Percentiles rank a stretch among this genome's conserved stretches.
Conservation (phyloP, 2,329 filamentous ascomycete genomes). For the Neurospora crassa region DNA sequence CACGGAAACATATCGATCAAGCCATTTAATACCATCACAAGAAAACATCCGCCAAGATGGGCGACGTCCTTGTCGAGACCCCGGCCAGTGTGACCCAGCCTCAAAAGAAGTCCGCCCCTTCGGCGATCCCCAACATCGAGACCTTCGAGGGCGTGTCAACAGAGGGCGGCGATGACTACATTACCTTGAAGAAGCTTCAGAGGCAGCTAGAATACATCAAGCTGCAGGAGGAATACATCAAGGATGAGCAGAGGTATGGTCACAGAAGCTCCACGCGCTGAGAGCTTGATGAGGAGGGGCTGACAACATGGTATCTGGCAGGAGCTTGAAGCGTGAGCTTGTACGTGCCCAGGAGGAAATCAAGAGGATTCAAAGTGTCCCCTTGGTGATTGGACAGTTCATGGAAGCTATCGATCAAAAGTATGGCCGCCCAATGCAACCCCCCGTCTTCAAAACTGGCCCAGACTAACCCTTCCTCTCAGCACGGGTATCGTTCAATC, state of each 20-base stretch:
- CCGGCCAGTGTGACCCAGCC: conserved; percentile 63
- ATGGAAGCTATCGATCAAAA: conserved; percentile 99
- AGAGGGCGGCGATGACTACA: conserved; percentile 87
- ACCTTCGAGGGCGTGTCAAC: conserved; percentile 74
- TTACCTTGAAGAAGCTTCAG: conserved; percentile 91
- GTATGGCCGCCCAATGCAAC: conserved; percentile 39
- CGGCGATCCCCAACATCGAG: conserved; percentile 81
- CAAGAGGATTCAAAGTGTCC: conserved; percentile 97
- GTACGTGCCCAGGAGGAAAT: conserved; percentile 98
- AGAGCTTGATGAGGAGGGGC: conserved; percentile 10
- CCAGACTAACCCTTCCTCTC: conserved; percentile 9
- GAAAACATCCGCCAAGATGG: conserved; percentile 49
- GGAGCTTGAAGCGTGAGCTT: conserved; percentile 92
- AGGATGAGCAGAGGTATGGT: conserved; percentile 86
- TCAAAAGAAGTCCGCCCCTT: conserved; percentile 71
- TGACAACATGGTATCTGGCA: conserved; percentile 23
- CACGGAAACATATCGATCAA: background rate
- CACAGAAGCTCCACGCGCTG: conserved; percentile 5
- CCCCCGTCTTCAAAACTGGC: conserved; percentile 2
- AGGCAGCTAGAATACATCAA: conserved; percentile 97
- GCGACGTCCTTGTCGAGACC: conserved; percentile 77
- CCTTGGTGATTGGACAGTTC: conserved; percentile 95
- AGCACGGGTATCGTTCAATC: conserved; percentile 98
- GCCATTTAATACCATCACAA: background rate
- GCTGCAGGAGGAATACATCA: conserved; percentile 99